These are phyloP conservation scores for Gracilaria gracilis DNA, from an alignment of 23 red algal species.

Conservation along the genomic window DNA sequence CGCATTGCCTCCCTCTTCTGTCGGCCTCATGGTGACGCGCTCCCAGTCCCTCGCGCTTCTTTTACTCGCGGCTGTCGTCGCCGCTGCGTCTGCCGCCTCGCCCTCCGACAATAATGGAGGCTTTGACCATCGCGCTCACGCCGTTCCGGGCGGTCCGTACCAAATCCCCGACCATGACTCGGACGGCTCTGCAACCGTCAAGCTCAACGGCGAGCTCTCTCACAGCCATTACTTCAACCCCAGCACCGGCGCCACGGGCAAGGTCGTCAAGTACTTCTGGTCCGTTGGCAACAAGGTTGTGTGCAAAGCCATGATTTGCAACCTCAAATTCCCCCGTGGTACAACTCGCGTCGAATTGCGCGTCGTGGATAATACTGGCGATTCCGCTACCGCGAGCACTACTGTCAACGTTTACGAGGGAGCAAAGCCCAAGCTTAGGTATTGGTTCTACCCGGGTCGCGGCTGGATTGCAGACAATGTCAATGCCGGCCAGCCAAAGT, in stretches of 20 bases:
- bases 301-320: conserved; percentile 25
- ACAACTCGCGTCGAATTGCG: conserved; percentile 23
- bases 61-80: background rate
- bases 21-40: background rate
- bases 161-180: conserved; percentile 36
- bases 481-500: conserved; percentile 21
- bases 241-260: conserved; percentile 51
- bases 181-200: conserved; percentile 42
- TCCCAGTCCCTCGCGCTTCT: background rate
- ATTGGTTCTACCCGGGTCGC: conserved; percentile 26
- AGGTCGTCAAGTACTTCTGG: conserved; percentile 57
- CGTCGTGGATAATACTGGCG: conserved; percentile 68
- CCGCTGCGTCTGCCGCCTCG: background rate
- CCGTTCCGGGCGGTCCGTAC: conserved; percentile 73
- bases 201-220: conserved; percentile 56
- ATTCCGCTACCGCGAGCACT: conserved; percentile 49
- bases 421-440: conserved; percentile 23
- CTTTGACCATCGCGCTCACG: conserved; percentile 69
- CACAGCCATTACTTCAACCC: conserved; percentile 80
- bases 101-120: conserved; percentile 43
- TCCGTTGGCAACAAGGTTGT: conserved; percentile 10
- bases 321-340: conserved; percentile 52
- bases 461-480: conserved; percentile 40
- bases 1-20: background rate
- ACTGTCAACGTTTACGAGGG: conserved; percentile 45